Conservation (phyloP, 108 stramenopile species). For the Bacterosira constricta region DNA sequence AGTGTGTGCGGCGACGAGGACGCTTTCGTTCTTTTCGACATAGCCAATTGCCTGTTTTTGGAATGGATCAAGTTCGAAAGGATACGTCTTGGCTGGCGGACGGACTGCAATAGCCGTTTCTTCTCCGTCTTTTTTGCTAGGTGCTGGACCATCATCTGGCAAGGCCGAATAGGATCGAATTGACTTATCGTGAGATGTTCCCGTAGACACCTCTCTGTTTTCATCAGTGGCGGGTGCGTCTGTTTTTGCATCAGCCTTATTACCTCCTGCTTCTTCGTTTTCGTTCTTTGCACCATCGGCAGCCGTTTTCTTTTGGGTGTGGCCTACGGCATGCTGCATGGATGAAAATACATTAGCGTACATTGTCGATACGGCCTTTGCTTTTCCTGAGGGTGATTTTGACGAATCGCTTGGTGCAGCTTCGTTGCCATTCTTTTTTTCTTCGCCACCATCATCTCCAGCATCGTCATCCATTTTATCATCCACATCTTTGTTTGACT, state of each 20-base stretch:
- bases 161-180: constrained; percentile 81
- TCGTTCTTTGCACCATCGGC: constrained; percentile 16
- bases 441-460: not conserved
- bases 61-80: constrained; percentile 97
- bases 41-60: constrained; percentile 91
- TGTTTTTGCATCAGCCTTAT: constrained; percentile 6
- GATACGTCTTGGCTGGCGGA: constrained; percentile 91
- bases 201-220: constrained; percentile 70
- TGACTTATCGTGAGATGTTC: constrained; percentile 88
- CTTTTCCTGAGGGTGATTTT: not conserved
- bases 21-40: constrained; percentile 94
- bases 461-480: not conserved
- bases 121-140: constrained; percentile 3
- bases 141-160: constrained; percentile 70
- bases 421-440: not conserved
- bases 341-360: constrained; percentile 45
- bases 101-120: constrained; percentile 18
- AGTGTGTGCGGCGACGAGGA: constrained; percentile 96
- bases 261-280: not conserved
- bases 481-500: no score
- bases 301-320: constrained; percentile 36
- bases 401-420: not conserved
- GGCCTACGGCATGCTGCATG: constrained; percentile 26
- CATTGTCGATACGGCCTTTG: constrained; percentile 43
- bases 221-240: constrained; percentile 32